Evolutionary conservation across 495 filamentous ascomycete genomes (phyloP), one percentile per base, ranked within the genome.

Genomic region (Penicillium lagena): DNA sequence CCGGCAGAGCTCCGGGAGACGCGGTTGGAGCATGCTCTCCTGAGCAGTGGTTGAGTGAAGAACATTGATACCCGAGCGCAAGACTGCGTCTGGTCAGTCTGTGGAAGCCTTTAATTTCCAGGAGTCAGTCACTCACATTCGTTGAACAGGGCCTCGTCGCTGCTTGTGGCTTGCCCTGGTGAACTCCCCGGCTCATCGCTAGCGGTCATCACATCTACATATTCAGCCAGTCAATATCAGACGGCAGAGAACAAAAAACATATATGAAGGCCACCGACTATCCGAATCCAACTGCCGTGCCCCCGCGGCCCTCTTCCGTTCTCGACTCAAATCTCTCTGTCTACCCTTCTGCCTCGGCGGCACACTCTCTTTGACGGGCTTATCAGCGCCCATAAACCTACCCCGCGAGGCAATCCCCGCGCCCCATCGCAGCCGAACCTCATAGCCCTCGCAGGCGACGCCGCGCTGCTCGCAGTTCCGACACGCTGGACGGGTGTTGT

Each of bases 331-430:
- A 51, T 68, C 65, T 17, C 65, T 52, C 38, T 38, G 50, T 33
- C 65, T 49, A 4, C 65, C 65, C 34, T 52, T 63, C 1, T 40
- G 44, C 42, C 59, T 55, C 2, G 50, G 33, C 10, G 54, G 56
- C 2, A 58, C 45, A 42, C 49, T 54, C 22, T 56, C 45, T 11
- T 54, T 43, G 1, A 65, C n/a, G 1, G 65, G 63, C 38, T 60
- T 62, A 33, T 57, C 61, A 7, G 65, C 65, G 4, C 65, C 65
- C 2, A 56, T 62, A 43, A 62, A 66, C 1, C 46, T 52, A 5
- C 65, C 65, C 12, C 65, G 59, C 34, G 65, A 68, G 0, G 65
- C 65, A 42, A 68, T 65, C 0, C 65, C 65, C 22, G 50, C 45
- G 1, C 63, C 63, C 65, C 65, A 66, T 11, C 57, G 57, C 12